A percentile compares a stretch with the other conserved stretches of the same genome.
Conservation (phyloP, 2,329 filamentous ascomycete genomes). For the Aureobasidium zeae region DNA sequence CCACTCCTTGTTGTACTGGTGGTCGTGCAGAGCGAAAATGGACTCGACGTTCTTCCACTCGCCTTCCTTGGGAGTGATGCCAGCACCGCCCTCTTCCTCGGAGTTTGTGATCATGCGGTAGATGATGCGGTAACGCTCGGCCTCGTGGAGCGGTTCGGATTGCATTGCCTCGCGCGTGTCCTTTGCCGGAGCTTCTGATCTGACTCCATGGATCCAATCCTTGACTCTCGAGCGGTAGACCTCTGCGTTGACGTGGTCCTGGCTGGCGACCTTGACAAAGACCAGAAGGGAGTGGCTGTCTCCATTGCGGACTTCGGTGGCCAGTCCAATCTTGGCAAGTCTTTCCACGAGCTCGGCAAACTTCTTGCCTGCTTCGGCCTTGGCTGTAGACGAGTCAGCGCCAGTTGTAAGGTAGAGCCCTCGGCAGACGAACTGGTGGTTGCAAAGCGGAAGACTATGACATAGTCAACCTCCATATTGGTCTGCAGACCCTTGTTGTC, state of each 20-base stretch:
- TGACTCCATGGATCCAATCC: constrained; percentile 88
- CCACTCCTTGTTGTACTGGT: constrained; percentile 45
- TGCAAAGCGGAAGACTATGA: constrained; percentile 68
- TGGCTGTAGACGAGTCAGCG: constrained; percentile 41
- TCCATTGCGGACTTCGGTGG: constrained; percentile 77
- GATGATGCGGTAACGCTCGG: constrained; percentile 78
- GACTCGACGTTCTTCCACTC: constrained; percentile 43
- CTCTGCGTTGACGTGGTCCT: constrained; percentile 64
- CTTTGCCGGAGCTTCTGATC: constrained; percentile 64
- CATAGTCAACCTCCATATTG: constrained; percentile 75
- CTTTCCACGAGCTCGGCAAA: constrained; percentile 71
- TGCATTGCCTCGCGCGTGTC: constrained; percentile 60
- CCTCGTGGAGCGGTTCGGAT: constrained; percentile 70
- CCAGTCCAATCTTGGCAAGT: constrained; percentile 69
- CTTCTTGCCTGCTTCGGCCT: constrained; percentile 57
- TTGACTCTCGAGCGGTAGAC: constrained; percentile 80
- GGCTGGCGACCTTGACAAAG: constrained; percentile 71
- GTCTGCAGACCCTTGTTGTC: constrained; percentile 34
- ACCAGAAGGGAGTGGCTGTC: constrained; percentile 66
- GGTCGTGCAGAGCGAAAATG: constrained; percentile 42
- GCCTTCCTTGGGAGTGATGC: constrained; percentile 42
- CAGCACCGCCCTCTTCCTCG: constrained; percentile 39
- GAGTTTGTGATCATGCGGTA: constrained; percentile 60
- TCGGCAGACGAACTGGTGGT: constrained; percentile 54
- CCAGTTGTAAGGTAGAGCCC: no score